Conservation (phyloP, 192 early-diverging fungal genomes). For the Powellomyces hirtus region DNA sequence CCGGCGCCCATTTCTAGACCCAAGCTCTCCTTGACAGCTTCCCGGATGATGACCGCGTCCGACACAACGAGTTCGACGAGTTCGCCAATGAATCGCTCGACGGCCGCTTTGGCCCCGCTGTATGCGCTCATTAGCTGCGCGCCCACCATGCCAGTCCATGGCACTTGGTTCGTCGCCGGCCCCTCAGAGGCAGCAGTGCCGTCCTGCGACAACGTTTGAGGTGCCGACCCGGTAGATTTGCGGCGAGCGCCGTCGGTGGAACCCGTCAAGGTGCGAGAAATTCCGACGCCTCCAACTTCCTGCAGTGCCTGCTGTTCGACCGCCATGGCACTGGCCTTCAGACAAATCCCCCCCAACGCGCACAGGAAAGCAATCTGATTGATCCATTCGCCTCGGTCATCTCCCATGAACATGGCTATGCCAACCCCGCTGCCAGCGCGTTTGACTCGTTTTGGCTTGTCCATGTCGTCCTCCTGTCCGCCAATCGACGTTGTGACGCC, state of each 20-base stretch:
- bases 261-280: background rate
- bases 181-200: background rate
- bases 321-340: slow-evolving; percentile 31
- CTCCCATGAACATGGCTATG: background rate
- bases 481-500: background rate
- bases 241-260: background rate
- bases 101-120: slow-evolving; percentile 39
- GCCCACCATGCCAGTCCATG: slow-evolving; percentile 27
- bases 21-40: slow-evolving; percentile 76
- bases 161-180: background rate
- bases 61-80: slow-evolving; percentile 69
- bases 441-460: background rate
- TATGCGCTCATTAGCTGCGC: slow-evolving; percentile 22
- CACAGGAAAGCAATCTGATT: slow-evolving; percentile 83
- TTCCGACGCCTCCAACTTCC: background rate
- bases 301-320: slow-evolving; percentile 7
- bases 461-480: slow-evolving; percentile 4
- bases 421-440: slow-evolving; percentile 9
- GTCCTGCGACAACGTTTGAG: background rate
- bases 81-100: slow-evolving; percentile 69
- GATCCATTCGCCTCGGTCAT: slow-evolving; percentile 63
- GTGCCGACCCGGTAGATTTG: slow-evolving; percentile 20
- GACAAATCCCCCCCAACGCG: slow-evolving; percentile 73
- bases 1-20: slow-evolving; percentile 67
- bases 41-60: slow-evolving; percentile 74